Evolutionary conservation across 2,329 filamentous ascomycete genomes (phyloP), one percentile per base, ranked within the genome.

Genomic region (Xenoacremonium recifei): DNA sequence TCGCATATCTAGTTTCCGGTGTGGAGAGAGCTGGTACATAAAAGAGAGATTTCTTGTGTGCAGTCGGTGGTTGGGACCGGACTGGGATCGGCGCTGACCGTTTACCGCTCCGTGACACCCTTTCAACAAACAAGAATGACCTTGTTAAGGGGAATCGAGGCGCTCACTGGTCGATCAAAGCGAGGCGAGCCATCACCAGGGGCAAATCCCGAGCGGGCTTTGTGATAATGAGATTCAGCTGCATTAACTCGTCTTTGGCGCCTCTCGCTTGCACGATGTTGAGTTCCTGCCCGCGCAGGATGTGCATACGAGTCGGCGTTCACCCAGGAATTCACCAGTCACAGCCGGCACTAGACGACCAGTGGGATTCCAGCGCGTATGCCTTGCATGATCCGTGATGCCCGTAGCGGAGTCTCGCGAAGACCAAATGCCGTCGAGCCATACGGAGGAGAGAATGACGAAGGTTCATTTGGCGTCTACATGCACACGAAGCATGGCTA

Each of bases 1-100:
- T 37, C 45, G 47, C 33, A 42, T 51, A 39, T 48, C 39, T 37
- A 35, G 37, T 25, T 13, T 27, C 37, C 37, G 37, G 37, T 44
- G 44, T 47, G 44, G 44, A 40, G 44, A 47, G 32, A 16, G 17
- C 21, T 21, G 30, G 39, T 35, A 30, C 38, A 37, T 35, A 4
- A 46, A 37, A 39, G 39, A 16, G 32, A 43, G 39, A 39, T 40
- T 36, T 40, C 18, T 35, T 18, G 25, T 20, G 21, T 27, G 31
- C 16, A 32, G 15, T 11, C 29, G 29, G 29, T 10, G 29, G 29
- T 32, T 32, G 29, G 29, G 29, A 11, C 6, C 16, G 10, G 29
- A 6, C 29, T 16, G 29, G 16, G 29, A 32, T 32, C 9, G 29
- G 29, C 9, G 29, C 9, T 16, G 29, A 15, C 16, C 15, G 29